phyloP scores from a whole-genome alignment of 2,329 filamentous ascomycete genomes.

The Scytalidium sp. region DNA sequence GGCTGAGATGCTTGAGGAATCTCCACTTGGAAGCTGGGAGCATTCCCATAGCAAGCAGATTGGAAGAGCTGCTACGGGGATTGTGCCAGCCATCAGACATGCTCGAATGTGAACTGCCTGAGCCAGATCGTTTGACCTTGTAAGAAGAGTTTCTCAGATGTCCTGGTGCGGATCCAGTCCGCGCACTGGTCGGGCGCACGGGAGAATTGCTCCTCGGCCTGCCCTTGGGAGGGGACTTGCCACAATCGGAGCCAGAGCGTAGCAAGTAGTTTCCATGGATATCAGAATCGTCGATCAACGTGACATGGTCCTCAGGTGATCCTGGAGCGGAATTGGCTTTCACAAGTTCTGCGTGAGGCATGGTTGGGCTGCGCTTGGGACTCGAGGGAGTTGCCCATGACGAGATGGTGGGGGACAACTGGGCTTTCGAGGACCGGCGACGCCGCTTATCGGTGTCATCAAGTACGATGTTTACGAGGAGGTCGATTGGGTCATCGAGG shows the following conservation, averaged over 20 bases:
- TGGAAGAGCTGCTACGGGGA: slow-evolving; percentile 72
- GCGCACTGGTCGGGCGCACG: slow-evolving; percentile 69
- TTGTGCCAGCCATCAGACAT: slow-evolving; percentile 61
- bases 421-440: slow-evolving; percentile 80
- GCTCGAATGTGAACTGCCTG: slow-evolving; percentile 87
- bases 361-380: slow-evolving; percentile 59
- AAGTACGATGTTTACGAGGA: slow-evolving; percentile 88
- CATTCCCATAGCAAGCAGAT: slow-evolving; percentile 67
- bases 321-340: slow-evolving; percentile 68
- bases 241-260: slow-evolving; percentile 27
- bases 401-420: slow-evolving; percentile 67
- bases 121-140: slow-evolving; percentile 82
- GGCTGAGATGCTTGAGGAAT: slow-evolving; percentile 85
- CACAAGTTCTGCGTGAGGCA: slow-evolving; percentile 63
- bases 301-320: slow-evolving; percentile 43
- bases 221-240: slow-evolving; percentile 25
- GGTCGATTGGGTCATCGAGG: slow-evolving; percentile 85
- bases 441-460: slow-evolving; percentile 95
- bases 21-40: slow-evolving; percentile 90
- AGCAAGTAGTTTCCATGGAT: slow-evolving; percentile 17
- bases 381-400: slow-evolving; percentile 55
- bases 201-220: slow-evolving; percentile 79
- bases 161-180: slow-evolving; percentile 55
- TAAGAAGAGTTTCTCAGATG: slow-evolving; percentile 65
- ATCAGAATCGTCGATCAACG: slow-evolving; percentile 27